These are phyloP conservation scores for Cyclotella atomus DNA, from an alignment of 108 stramenopile species.

Conservation along the genomic window DNA sequence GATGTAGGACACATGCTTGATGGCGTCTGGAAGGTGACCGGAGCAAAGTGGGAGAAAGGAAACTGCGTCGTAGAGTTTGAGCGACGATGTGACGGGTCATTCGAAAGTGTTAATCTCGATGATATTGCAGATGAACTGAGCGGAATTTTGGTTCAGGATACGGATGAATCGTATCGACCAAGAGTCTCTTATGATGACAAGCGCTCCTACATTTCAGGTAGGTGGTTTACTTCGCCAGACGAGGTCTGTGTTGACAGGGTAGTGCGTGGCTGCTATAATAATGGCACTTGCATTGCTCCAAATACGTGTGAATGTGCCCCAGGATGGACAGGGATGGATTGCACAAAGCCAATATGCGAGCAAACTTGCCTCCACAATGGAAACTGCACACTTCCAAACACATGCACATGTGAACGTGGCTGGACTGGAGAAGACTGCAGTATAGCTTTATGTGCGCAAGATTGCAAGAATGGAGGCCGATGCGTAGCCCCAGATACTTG, in stretches of 20 bases:
- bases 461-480: constrained; percentile 73
- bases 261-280: constrained; percentile 81
- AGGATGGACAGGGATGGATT: constrained; percentile 75
- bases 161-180: constrained; percentile 71
- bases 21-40: constrained; percentile 74
- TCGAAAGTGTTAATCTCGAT: neutral
- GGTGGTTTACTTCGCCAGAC: constrained; percentile 57
- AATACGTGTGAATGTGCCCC: constrained; percentile 76
- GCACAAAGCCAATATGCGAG: constrained; percentile 65
- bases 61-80: constrained; percentile 78
- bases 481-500: constrained; percentile 90
- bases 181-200: constrained; percentile 60
- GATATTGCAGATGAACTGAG: constrained; percentile 37
- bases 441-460: constrained; percentile 69
- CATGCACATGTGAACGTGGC: constrained; percentile 75
- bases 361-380: constrained; percentile 81
- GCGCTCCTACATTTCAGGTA: constrained; percentile 37
- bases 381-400: constrained; percentile 80
- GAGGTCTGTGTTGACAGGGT: constrained; percentile 84
- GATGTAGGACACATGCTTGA: constrained; percentile 69
- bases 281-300: constrained; percentile 78
- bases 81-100: constrained; percentile 52
- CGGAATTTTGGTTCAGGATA: constrained; percentile 66
- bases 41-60: constrained; percentile 70
- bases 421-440: constrained; percentile 86